These are phyloP conservation scores for Leptographium radiaticola DNA, from an alignment of 2,329 filamentous ascomycete genomes.

Conservation along the genomic window DNA sequence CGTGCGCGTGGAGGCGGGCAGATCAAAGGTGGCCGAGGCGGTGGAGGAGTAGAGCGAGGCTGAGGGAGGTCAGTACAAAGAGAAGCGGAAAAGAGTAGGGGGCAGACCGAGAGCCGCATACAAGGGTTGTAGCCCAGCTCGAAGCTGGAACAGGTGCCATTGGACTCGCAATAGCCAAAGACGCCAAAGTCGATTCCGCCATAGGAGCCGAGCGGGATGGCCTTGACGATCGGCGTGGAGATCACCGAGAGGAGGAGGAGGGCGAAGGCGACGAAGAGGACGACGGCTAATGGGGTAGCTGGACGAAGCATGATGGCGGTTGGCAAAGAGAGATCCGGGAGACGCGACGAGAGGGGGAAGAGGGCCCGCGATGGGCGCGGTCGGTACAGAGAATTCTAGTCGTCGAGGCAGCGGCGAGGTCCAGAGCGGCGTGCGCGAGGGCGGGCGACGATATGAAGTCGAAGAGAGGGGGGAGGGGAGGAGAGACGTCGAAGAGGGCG, in stretches of 20 bases:
- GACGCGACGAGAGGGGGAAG: not conserved
- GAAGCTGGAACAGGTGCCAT: constrained; percentile 52
- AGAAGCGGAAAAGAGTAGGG: constrained; percentile 1
- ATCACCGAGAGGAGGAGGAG: constrained; percentile 76
- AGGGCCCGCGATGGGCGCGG: not conserved
- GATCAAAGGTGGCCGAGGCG: constrained; percentile 36
- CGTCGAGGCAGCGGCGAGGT: not conserved
- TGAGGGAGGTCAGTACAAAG: not conserved
- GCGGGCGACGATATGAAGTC: not conserved
- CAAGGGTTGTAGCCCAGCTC: constrained; percentile 77
- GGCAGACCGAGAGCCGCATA: constrained; percentile 28
- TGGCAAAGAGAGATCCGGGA: not conserved
- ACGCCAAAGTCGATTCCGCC: constrained; percentile 75
- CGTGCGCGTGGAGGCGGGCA: constrained; percentile 37
- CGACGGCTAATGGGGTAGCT: constrained; percentile 76
- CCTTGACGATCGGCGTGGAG: constrained; percentile 80
- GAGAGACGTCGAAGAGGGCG: not conserved
- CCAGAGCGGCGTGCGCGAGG: not conserved
- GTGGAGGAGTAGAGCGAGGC: constrained; percentile 6
- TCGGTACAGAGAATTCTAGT: not conserved
- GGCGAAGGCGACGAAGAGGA: constrained; percentile 76
- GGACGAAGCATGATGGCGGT: constrained; percentile 64
- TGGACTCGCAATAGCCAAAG: constrained; percentile 69
- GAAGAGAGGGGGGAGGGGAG: not conserved
- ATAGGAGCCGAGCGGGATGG: constrained; percentile 70